These are phyloP conservation scores for Scutellaria barbata DNA, from an alignment of 257 asterid species.

Conservation along the genomic window DNA sequence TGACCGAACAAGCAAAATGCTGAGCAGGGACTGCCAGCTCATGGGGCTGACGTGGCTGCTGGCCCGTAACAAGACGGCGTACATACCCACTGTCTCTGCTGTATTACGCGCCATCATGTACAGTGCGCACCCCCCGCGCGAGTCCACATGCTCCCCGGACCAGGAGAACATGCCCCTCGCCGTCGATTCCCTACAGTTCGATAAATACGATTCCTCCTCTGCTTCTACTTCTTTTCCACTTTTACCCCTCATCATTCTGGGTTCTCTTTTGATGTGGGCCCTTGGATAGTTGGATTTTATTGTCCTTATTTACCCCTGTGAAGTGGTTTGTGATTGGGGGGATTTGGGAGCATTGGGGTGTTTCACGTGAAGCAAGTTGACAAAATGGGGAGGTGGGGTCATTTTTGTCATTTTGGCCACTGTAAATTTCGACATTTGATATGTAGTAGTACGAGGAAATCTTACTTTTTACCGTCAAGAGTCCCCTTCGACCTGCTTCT, in stretches of 20 bases:
- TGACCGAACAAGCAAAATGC: slow-evolving; percentile 77
- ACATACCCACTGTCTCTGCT: slow-evolving; percentile 98
- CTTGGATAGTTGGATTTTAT: slow-evolving; percentile 30
- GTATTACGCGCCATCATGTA: slow-evolving; percentile 95
- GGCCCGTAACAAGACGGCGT: slow-evolving; percentile 96
- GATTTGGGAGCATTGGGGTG: slow-evolving; percentile 13
- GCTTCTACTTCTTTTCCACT: slow-evolving; percentile 38
- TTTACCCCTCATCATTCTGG: slow-evolving; percentile 56
- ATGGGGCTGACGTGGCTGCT: slow-evolving; percentile 99
- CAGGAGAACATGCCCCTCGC: slow-evolving; percentile 99
- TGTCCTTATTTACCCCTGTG: slow-evolving; percentile 34
- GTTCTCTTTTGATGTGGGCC: slow-evolving; percentile 37
- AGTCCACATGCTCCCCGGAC: slow-evolving; percentile 93
- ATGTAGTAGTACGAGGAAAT: slow-evolving; percentile 38
- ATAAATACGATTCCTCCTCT: slow-evolving; percentile 55
- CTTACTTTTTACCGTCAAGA: slow-evolving; percentile 17
- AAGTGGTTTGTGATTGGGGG: slow-evolving; percentile 41
- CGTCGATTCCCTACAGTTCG: slow-evolving; percentile 88
- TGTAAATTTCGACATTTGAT: slow-evolving; percentile 54
- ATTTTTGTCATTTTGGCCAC: slow-evolving; percentile 56
- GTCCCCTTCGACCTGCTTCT: slow-evolving; percentile 26
- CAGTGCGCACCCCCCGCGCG: slow-evolving; percentile 84
- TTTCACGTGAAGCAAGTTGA: slow-evolving; percentile 69
- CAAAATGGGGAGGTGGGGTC: slow-evolving; percentile 51
- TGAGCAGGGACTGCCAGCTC: slow-evolving; percentile 82